Percentiles rank a stretch among this genome's conserved stretches.
These are phyloP conservation scores for Talinum fruticosum DNA, from an alignment of 148 eudicot genomes.

Conservation along the genomic window DNA sequence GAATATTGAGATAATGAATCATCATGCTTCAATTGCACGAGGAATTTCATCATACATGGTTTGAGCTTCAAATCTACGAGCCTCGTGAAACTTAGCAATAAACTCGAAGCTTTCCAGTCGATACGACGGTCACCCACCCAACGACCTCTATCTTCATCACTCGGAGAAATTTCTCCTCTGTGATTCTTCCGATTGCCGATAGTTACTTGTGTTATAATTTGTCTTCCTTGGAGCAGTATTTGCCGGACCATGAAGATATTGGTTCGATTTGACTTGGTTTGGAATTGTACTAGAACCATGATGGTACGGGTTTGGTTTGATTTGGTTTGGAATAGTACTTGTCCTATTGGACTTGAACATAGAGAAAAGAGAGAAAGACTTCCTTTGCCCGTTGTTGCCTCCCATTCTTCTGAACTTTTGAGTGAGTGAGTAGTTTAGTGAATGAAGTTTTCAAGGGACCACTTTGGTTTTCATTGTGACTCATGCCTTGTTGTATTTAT, in stretches of 20 bases:
- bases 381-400: conserved; percentile 40
- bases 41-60: conserved; percentile 16
- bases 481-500: conserved; percentile 23
- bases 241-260: not conserved
- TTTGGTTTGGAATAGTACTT: not conserved
- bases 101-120: conserved; percentile 43
- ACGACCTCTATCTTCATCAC: conserved; percentile 60
- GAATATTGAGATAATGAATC: too few relatives aligned
- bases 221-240: conserved; percentile 5
- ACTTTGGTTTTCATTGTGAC: not conserved
- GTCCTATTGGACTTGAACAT: conserved; percentile 39
- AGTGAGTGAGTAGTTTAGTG: not conserved
- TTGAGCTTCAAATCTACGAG: conserved; percentile 32
- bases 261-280: not conserved
- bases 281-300: not conserved
- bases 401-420: conserved; percentile 27
- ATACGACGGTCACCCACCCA: conserved; percentile 55
- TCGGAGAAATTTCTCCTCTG: conserved; percentile 36
- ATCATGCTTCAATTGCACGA: conserved; percentile 11
- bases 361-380: conserved; percentile 35
- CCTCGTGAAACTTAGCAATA: conserved; percentile 38
- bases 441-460: not conserved
- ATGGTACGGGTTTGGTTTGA: not conserved
- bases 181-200: conserved; percentile 27
- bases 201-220: conserved; percentile 9